Base-by-base conservation (phyloP, 805 yeast species). In the Saccharomyces paradoxus region DNA sequence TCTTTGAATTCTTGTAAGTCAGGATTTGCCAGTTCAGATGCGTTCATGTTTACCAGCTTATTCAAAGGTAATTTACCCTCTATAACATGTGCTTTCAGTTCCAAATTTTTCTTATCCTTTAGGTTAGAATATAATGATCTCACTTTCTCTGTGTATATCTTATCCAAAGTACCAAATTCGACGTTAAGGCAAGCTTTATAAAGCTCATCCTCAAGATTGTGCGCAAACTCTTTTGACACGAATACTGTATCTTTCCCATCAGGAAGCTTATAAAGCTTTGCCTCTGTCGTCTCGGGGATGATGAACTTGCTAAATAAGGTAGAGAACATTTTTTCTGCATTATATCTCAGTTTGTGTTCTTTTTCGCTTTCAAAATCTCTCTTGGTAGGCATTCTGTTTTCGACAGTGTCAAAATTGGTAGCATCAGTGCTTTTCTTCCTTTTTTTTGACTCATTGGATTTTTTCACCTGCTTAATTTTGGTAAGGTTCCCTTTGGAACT, bases 11-110 rank as follows among this genome's bases (percentile, higher is more conserved):
- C 76, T 59, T 80, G 84, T 57, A 86, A 74, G 60, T 86, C 92
- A 4, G 90, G 89, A 63, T 88, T 89, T 59, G 82, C 73, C 74
- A 91, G 78, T 60, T 91, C 92, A 61, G 86, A 89, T 0, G 83
- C 84, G 5, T 84, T 75, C 76, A 87, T 74, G 32, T 73, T 75
- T 2, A 84, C 90, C 48, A 89, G 73, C 58, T 83, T 78, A 14
- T 72, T 74, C 47, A 87, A 79, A 1, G 81, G 71, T 28, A 88
- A 71, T 22, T 76, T 73, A 30, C 80, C 77, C 37, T 77, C 73
- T 32, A 84, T 70, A 3, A 91, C 77, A 55, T 84, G 81, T 28
- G 73, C 71, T 60, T 89, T 78, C 48, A 84, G 79, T 49, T 73
- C 73, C 50, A 72, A 71, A 60, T 83, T 86, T 69, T 83, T 87